phyloP scores from a whole-genome alignment of 2,329 filamentous ascomycete species.

The Aspergillus sp. region DNA sequence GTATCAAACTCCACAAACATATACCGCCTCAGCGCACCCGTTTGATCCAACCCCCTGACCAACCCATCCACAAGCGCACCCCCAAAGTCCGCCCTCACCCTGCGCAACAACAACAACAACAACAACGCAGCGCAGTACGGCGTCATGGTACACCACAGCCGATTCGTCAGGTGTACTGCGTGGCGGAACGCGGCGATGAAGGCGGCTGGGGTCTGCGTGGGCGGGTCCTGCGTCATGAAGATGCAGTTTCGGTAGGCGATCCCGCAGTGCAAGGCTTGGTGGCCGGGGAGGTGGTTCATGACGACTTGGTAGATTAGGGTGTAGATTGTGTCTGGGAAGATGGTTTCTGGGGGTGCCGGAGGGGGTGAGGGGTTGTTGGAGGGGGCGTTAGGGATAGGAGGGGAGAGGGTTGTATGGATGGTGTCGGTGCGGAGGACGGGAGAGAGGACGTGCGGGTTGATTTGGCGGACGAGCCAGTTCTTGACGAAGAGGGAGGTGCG shows the following conservation, averaged over 20 bases:
- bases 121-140: background rate
- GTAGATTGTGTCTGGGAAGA: background rate
- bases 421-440: background rate
- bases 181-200: background rate
- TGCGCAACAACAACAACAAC: background rate
- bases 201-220: too few relatives aligned
- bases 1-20: background rate
- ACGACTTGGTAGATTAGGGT: background rate
- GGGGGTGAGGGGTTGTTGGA: too few relatives aligned
- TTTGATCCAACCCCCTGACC: background rate
- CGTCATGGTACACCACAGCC: background rate
- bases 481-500: background rate
- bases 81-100: background rate
- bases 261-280: background rate
- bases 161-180: background rate
- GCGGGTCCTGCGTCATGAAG: background rate
- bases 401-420: too few relatives aligned
- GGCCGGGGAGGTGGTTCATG: background rate
- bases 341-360: too few relatives aligned
- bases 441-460: background rate
- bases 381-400: too few relatives aligned
- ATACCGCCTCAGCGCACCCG: background rate
- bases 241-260: background rate
- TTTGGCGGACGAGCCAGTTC: background rate
- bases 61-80: too few relatives aligned